phyloP scores from a whole-genome alignment of 805 yeast genomes.

The Saccharomyces eubayanus region DNA sequence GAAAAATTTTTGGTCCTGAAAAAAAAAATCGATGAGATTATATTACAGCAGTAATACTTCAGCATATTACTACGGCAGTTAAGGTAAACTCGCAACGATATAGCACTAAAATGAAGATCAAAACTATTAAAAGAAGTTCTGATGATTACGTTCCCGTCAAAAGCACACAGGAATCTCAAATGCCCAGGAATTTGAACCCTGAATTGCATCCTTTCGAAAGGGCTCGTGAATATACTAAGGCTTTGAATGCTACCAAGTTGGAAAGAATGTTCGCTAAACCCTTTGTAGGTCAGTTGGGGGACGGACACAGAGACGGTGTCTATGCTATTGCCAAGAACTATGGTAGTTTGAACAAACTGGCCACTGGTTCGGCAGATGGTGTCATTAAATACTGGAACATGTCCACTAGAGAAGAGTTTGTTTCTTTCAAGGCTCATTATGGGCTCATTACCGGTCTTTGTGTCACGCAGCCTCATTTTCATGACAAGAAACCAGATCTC shows the following conservation, averaged over 20 bases:
- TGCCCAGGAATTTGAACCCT: constrained; percentile 87
- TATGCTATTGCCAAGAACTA: constrained; percentile 79
- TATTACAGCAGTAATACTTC: not conserved
- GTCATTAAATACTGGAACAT: constrained; percentile 89
- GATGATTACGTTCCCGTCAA: constrained; percentile 90
- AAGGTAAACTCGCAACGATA: not conserved
- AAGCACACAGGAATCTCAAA: constrained; percentile 77
- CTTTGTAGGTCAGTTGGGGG: constrained; percentile 87
- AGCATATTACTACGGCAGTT: not conserved
- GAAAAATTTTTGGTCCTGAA: not conserved
- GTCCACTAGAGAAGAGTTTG: constrained; percentile 64
- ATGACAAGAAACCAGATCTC: constrained; percentile 7
- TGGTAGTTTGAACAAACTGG: constrained; percentile 59
- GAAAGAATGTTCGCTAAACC: constrained; percentile 98
- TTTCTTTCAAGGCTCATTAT: constrained; percentile 79
- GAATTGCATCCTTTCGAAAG: constrained; percentile 94
- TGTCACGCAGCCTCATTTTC: constrained; percentile 46
- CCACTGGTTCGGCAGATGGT: constrained; percentile 95
- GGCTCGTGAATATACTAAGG: constrained; percentile 92
- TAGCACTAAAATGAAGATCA: constrained; percentile 51
- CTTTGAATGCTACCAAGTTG: constrained; percentile 87
- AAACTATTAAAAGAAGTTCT: constrained; percentile 80
- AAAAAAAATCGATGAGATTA: not conserved
- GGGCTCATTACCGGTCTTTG: constrained; percentile 82
- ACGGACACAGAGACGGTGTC: constrained; percentile 92